phyloP scores from a whole-genome alignment of 2,329 filamentous ascomycete species.

The Ophiostoma ulmi region DNA sequence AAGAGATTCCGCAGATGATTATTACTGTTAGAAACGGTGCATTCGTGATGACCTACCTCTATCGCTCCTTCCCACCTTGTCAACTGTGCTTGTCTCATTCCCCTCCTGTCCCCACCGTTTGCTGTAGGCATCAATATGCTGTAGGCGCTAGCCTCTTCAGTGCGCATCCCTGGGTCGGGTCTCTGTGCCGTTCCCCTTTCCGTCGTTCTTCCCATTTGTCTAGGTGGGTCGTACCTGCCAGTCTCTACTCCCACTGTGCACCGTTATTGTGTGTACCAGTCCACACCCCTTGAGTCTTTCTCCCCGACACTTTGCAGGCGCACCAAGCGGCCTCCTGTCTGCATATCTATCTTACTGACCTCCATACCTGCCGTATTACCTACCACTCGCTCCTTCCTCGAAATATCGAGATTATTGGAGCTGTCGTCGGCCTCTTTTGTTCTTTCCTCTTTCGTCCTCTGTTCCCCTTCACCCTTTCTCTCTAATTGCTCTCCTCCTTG shows the following conservation, averaged over 20 bases:
- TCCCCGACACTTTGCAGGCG: background rate
- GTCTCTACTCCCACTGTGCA: conserved; percentile 1
- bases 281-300: background rate
- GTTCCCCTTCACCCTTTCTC: background rate
- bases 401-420: conserved; percentile 10
- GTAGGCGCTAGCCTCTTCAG: background rate
- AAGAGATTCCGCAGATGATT: too few species aligned
- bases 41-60: background rate
- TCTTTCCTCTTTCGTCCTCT: conserved; percentile 1
- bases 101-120: conserved; percentile 1
- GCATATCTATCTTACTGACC: background rate
- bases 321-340: conserved; percentile 10
- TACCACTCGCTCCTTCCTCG: conserved; percentile 22
- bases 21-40: too few species aligned
- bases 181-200: conserved; percentile 1
- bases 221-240: conserved; percentile 4
- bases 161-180: background rate
- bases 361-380: background rate
- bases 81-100: background rate
- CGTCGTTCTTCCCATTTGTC: background rate
- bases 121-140: background rate
- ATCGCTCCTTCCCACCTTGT: background rate
- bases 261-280: background rate
- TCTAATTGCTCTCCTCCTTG: background rate
- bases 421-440: background rate